Evolutionary conservation across 306 rosid species (phyloP), one percentile per base, ranked within the genome.

Genomic region (Cotoneaster glaucophyllus): DNA sequence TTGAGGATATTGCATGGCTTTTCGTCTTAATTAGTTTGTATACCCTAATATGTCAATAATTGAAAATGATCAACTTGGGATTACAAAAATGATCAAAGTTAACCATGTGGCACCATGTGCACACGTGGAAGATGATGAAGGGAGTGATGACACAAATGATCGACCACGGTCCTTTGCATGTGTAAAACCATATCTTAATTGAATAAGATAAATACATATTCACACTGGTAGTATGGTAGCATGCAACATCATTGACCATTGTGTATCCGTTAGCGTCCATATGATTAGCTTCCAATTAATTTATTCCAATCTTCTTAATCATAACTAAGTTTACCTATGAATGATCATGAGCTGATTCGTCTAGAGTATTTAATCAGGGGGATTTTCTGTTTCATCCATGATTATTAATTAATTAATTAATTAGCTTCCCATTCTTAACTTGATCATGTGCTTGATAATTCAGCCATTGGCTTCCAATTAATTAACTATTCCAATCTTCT

Each of bases 21-120:
- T 4, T 15, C 54, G 54, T 50, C 26, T 25, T 44, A 45, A 24
- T 43, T 69, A 17, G 37, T 69, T 45, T 25, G 73, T 50, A 50
- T 6, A 59, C 66, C 4, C 67, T 63, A 17, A 24, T 74, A n/a
- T 43, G 28, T 28, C 7, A 58, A 71, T 57, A 75, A 66, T 66
- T 31, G 64, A 41, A 57, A 68, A 65, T 70, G 15, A 57, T 57
- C 77, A 43, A 79, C 26, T 61, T 17, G 43, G 77, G 63, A 29
- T 26, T 14, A 59, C 37, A 28, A 77, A 77, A 77, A 73, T 52
- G 77, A 81, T 78, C 61, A 67, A 63, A 76, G 69, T 71, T 52
- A 77, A 78, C 75, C 91, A 91, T 92, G 96, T 88, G 90, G 84
- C 68, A 81, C 69, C 93, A 88, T 88, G 96, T 92, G 93, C 85